Evolutionary conservation across 345 rosid species (phyloP).

Genomic region (Clarkia xantiana): DNA sequence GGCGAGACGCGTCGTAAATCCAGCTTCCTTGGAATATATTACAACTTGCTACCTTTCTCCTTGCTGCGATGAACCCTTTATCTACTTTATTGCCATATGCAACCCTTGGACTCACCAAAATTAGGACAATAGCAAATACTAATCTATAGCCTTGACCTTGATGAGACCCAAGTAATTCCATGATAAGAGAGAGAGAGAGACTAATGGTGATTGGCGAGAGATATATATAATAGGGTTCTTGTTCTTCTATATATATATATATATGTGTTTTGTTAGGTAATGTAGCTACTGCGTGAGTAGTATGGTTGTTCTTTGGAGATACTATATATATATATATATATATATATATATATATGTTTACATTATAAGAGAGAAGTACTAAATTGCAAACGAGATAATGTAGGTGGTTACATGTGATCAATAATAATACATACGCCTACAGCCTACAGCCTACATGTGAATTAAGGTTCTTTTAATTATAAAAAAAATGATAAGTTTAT

Average conservation of each 20-base stretch:
- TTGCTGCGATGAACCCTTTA: no score
- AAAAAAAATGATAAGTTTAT: no score
- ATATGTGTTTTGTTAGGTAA: not conserved
- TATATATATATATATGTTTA: no score
- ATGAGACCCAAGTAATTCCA: not conserved
- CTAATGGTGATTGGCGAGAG: not conserved
- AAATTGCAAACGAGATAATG: no score
- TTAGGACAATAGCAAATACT: not conserved
- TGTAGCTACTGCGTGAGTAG: not conserved
- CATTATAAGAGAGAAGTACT: no score
- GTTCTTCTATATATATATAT: not conserved
- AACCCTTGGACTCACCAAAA: not conserved
- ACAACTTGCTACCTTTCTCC: conserved; percentile 9
- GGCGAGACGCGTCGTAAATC: conserved; percentile 16
- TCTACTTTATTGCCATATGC: no score
- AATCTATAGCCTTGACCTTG: not conserved
- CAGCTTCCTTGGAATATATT: conserved; percentile 34
- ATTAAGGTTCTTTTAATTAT: no score
- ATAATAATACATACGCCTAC: no score
- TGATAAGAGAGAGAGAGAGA: not conserved
- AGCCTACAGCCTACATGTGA: no score
- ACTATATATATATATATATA: no score
- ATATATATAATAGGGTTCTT: not conserved
- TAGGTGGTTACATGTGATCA: no score
- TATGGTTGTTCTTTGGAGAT: no score